Percentiles rank a stretch among this genome's conserved stretches.
phyloP scores from a whole-genome alignment of 305 asterid species.

The Fraxinus sp. region DNA sequence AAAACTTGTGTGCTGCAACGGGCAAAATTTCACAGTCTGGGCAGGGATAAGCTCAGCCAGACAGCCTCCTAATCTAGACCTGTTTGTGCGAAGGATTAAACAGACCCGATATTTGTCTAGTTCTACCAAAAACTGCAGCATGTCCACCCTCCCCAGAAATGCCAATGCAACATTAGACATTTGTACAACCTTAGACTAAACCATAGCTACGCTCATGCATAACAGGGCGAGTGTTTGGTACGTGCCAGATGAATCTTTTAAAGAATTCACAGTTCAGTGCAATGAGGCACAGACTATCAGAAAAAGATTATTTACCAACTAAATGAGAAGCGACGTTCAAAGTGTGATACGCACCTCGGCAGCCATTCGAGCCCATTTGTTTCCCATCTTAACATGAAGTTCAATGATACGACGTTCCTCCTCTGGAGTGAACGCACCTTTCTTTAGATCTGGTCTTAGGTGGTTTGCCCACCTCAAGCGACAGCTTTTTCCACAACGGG shows the following conservation, averaged over 20 bases:
- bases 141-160: not conserved
- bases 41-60: too few species aligned
- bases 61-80: not conserved
- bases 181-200: not conserved
- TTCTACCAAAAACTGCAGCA: not conserved
- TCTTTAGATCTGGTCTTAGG: constrained; percentile 77
- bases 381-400: constrained; percentile 79
- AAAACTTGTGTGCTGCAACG: too few species aligned
- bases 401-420: constrained; percentile 70
- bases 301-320: not conserved
- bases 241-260: not conserved
- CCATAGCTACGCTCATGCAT: not conserved
- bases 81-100: not conserved
- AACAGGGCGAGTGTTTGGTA: not conserved
- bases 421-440: constrained; percentile 70
- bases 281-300: not conserved
- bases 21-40: too few species aligned
- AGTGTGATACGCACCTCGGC: constrained; percentile 56
- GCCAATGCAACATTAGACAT: constrained; percentile 6
- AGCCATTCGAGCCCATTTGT: constrained; percentile 89
- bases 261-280: not conserved
- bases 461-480: constrained; percentile 90
- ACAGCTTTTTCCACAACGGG: constrained; percentile 88
- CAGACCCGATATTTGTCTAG: not conserved
- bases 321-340: constrained; percentile 13